Percentiles rank a stretch among this genome's conserved stretches.
These are phyloP conservation scores for Starmerella floris DNA, from an alignment of 805 yeast species.

Conservation along the genomic window DNA sequence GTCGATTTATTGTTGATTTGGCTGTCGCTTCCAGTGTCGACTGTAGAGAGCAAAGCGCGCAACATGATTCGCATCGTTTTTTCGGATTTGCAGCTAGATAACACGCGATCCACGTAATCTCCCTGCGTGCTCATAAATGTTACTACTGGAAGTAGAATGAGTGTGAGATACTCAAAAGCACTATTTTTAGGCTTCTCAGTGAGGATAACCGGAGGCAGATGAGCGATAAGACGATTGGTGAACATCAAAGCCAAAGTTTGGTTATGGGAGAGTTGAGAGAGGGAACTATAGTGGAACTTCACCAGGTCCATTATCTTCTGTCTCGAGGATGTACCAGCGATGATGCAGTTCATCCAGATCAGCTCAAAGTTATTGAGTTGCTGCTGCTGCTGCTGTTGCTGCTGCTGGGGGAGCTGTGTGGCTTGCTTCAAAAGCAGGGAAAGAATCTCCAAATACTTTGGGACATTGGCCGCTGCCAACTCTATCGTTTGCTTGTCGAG, in stretches of 20 bases:
- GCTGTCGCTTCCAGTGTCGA: conserved; percentile 5
- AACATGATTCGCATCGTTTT: background rate
- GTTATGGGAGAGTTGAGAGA: background rate
- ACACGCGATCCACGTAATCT: conserved; percentile 3
- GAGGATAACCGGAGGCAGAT: background rate
- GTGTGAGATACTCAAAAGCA: conserved; percentile 4
- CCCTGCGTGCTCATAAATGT: background rate
- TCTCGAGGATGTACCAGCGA: background rate
- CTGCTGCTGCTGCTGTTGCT: background rate
- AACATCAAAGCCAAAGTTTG: background rate
- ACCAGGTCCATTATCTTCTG: conserved; percentile 3
- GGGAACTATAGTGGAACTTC: conserved; percentile 1
- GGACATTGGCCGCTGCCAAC: background rate
- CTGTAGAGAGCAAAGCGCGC: conserved; percentile 2
- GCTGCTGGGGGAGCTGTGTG: background rate
- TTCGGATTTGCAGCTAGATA: conserved; percentile 4
- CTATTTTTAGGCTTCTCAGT: conserved; percentile 2
- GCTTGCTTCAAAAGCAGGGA: background rate
- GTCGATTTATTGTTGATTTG: background rate
- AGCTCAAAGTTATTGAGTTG: background rate
- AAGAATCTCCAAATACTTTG: background rate
- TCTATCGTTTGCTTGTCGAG: background rate
- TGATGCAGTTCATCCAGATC: background rate
- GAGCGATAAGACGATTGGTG: conserved; percentile 1
- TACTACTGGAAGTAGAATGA: conserved; percentile 7